Evolutionary conservation across 108 stramenopile species (phyloP), one percentile per base, ranked within the genome.

Genomic region (Skeletonema potamos): DNA sequence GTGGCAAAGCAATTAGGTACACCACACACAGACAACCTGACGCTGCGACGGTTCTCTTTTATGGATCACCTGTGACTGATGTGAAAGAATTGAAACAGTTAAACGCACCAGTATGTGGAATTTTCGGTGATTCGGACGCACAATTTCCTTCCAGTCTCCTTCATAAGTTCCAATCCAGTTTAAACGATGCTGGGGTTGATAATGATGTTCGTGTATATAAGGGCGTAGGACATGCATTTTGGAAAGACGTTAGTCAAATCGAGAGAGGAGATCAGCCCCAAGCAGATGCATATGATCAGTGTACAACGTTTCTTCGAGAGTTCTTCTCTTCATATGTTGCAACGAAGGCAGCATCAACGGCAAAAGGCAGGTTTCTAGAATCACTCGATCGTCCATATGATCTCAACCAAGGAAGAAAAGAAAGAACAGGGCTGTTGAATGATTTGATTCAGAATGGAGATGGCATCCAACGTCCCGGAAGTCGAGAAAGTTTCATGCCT

Each of bases 381-480:
- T 75, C 79, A 2, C 79, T 83, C 27, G 78, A 76, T 55, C 39
- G 20, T 5, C 64, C 64, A 10, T 74, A 80, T 58, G 60, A 65
- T 13, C 69, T 86, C 46, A 86, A 86, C 73, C 32, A 39, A 55
- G 63, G 34, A n/a, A 67, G 62, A 37, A 63, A 70, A 54, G 59
- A 59, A 18, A 68, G 84, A 13, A 84, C 86, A 12, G 41, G 46
- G 18, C 37, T 86, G 12, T 48, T 86, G 6, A 73, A 86, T 30
- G 61, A 76, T 20, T 12, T 86, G 36, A 63, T 81, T 18, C 66
- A 60, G 54, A 46, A 51, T 11, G 48, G 58, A 15, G 22, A 20
- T 7, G 36, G 70, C 30, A 28, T 70, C 15, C 29, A 51, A 17
- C 66, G 79, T 13, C 88, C 90, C 6, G 90, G 90, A n/a, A 80